Evolutionary conservation across 2,329 filamentous ascomycete genomes (phyloP), one percentile per base, ranked within the genome.

Genomic region (Exserohilum rostratum): DNA sequence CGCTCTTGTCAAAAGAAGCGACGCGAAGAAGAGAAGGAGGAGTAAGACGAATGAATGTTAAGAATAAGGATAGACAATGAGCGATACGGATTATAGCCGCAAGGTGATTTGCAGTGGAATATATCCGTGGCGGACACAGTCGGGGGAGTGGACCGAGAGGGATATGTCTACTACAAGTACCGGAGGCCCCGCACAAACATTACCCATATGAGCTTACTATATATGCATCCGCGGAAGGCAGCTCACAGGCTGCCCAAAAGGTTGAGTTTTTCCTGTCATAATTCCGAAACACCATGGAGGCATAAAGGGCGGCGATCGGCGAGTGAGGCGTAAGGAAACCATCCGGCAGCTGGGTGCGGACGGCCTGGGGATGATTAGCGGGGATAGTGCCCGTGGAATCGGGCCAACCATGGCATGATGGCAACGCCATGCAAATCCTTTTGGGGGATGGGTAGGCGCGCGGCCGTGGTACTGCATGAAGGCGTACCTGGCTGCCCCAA

Each of bases 291-390:
- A 51, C 22, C 22, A 25, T 25, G 22, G 22, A 25, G 4, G 22
- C 22, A 25, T 54, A 58, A 60, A 63, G 46, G 60, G 63, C 49
- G 63, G 64, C 52, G 67, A 71, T 69, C 64, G 44, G 56, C 67
- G 7, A 25, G 22, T 25, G 22, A 25, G 55, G 68, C 61, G 72
- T 69, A 69, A 66, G 70, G 62, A 58, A 68, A 65, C 66, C 64
- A 66, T 25, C 4, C 7, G 58, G 42, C 50, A n/a, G n/a, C n/a
- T n/a, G n/a, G n/a, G n/a, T n/a, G n/a, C n/a, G n/a, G 31, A 46
- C 31, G 47, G 62, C 33, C 47, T 57, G 47, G 47, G 46, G 53
- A 30, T 44, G 7, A n/a, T 12, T 20, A 45, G 18, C n/a, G 18
- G 18, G 22, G 30, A 25, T 25, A n/a, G 43, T 31, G 43, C 31